Conservation (phyloP, 2,329 filamentous ascomycete genomes). For the Aspergillus bombycis region DNA sequence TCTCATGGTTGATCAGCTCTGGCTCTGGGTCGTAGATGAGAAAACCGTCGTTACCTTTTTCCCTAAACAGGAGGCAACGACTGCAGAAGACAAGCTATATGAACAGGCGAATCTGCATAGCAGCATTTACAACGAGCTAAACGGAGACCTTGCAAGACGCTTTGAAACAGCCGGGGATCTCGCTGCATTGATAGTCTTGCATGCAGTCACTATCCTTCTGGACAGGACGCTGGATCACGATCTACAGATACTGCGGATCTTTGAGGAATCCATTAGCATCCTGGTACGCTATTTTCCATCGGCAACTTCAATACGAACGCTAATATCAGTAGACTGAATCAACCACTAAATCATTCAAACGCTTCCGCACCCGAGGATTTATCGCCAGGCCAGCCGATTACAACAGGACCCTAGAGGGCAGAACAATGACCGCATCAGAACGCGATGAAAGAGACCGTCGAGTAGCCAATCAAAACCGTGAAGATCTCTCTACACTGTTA, state of each 20-base stretch:
- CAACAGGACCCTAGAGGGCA: constrained; percentile 33
- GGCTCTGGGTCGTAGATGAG: constrained; percentile 53
- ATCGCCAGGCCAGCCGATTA: constrained; percentile 43
- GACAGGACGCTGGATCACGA: constrained; percentile 64
- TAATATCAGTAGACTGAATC: constrained; percentile 56
- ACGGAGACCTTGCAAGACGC: constrained; percentile 64
- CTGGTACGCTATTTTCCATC: constrained; percentile 47
- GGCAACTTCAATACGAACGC: background rate
- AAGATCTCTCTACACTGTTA: constrained; percentile 64
- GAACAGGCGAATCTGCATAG: constrained; percentile 62
- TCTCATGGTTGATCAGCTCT: constrained; percentile 70
- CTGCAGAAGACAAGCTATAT: constrained; percentile 37
- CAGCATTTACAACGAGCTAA: constrained; percentile 68
- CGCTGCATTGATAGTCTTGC: constrained; percentile 63
- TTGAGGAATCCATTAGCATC: constrained; percentile 68
- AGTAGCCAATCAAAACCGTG: constrained; percentile 61
- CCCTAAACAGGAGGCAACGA: constrained; percentile 38
- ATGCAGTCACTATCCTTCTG: constrained; percentile 64
- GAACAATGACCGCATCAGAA: constrained; percentile 35
- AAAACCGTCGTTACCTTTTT: constrained; percentile 40
- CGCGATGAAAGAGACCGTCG: constrained; percentile 50
- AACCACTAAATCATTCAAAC: constrained; percentile 65
- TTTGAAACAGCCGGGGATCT: constrained; percentile 66
- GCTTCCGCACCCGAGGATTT: constrained; percentile 63
- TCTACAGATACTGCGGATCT: constrained; percentile 66